A percentile compares a stretch with the other conserved stretches of the same genome.
phyloP scores from a whole-genome alignment of 495 filamentous ascomycete genomes.

The Penicillium daleae region DNA sequence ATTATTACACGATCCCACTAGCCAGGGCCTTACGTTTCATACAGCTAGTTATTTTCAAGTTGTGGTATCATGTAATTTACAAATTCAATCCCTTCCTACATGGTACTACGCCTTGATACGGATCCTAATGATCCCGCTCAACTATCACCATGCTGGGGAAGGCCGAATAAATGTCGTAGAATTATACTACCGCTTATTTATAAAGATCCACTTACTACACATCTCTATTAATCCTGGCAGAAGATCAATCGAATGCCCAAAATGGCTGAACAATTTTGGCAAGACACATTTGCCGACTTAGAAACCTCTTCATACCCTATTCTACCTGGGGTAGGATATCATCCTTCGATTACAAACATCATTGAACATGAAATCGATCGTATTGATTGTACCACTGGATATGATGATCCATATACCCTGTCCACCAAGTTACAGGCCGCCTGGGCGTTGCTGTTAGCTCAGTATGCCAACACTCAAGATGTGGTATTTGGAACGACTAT shows the following conservation, averaged over 20 bases:
- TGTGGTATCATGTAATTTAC: neutral
- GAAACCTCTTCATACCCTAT: conserved; percentile 2
- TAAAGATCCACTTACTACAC: neutral
- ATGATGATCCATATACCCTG: neutral
- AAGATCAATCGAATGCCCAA: neutral
- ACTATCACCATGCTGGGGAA: neutral
- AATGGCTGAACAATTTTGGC: neutral
- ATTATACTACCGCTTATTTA: neutral
- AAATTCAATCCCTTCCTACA: neutral
- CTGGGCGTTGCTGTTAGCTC: neutral
- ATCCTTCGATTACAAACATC: neutral
- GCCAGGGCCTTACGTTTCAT: too few species aligned
- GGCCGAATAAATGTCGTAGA: neutral
- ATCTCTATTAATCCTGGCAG: neutral
- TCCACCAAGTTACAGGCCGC: conserved; percentile 3
- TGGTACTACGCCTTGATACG: neutral
- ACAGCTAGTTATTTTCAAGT: neutral
- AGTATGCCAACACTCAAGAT: neutral
- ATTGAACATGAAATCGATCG: neutral
- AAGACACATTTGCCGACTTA: neutral
- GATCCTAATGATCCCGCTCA: neutral
- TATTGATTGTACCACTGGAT: neutral
- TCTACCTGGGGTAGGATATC: neutral
- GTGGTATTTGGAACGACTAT: neutral
- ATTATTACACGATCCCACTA: too few species aligned